Conservation (phyloP, 768 basidiomycete species). For the Pleurotus ostreatus region DNA sequence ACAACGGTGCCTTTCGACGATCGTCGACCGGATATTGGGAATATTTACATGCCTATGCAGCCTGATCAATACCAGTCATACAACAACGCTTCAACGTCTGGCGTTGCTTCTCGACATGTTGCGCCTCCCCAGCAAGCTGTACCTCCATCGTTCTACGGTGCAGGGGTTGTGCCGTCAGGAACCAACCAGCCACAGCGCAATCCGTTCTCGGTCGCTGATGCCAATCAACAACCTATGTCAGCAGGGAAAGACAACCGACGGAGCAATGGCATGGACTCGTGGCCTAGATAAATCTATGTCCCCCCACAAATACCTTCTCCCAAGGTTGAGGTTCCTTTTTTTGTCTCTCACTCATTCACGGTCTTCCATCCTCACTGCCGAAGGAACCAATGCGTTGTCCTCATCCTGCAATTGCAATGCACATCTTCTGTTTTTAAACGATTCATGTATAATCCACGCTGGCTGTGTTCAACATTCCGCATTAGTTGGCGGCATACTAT, state of each 20-base stretch:
- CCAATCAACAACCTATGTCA: slow-evolving; percentile 31
- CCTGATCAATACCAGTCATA: slow-evolving; percentile 74
- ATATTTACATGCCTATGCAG: slow-evolving; percentile 78
- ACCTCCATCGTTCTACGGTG: slow-evolving; percentile 67
- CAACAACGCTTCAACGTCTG: slow-evolving; percentile 25
- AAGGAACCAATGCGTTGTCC: slow-evolving; percentile 1
- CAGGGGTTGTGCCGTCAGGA: slow-evolving; percentile 51
- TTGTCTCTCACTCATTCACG: not conserved
- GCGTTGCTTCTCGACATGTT: slow-evolving; percentile 35
- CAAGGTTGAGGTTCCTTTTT: not conserved
- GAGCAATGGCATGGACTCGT: slow-evolving; percentile 65
- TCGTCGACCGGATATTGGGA: slow-evolving; percentile 59
- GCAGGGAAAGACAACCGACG: slow-evolving; percentile 55
- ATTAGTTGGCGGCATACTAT: not conserved
- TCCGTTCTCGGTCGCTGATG: slow-evolving; percentile 19
- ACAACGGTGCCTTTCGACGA: slow-evolving; percentile 53
- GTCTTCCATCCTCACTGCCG: not conserved
- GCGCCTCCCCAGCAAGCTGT: slow-evolving; percentile 48
- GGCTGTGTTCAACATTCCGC: not conserved
- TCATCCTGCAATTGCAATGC: slow-evolving; percentile 3
- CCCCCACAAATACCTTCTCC: not conserved
- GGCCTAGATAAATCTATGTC: slow-evolving; percentile 55
- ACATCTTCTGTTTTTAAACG: slow-evolving; percentile 4
- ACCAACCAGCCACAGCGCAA: slow-evolving; percentile 24
- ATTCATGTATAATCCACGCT: slow-evolving; percentile 6